Evolutionary conservation across 1,284 basidiomycete genomes (phyloP), one percentile per base, ranked within the genome.

Genomic region (Apiotrichum akiyoshidainum): DNA sequence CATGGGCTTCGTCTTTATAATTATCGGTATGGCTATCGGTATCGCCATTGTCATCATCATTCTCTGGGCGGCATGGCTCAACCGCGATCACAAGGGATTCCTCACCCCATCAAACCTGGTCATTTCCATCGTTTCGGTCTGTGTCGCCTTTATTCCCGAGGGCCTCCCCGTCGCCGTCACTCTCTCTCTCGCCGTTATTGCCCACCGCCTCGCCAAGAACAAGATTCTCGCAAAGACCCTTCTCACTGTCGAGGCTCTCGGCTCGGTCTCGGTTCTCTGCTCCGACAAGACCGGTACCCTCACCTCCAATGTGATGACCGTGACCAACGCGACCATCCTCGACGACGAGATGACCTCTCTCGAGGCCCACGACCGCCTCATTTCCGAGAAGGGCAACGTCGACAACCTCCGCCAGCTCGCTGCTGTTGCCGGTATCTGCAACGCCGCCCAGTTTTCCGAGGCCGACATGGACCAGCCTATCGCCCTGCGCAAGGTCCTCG

Each of bases 141-240:
- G 80, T 66, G 85, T 87, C 33, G 81, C 84, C n/a, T 83, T 83
- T 66, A 82, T 85, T 62, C 83, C 83, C 2, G 81, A 81, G 69
- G 84, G 84, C 60, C 76, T 85, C 12, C 82, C 82, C 10, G 71
- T 81, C 22, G 75, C 77, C 26, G 80, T 83, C 42, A 81, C 82
- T 0, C 70, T 80, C 31, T 80, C 71, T 5, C 64, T 75, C 19
- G 61, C 69, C 4, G 71, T 75, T 37, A 79, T 85, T 17, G 85
- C 85, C 11, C 76, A 81, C 52, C 81, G 80, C 8, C 78, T 85
- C 52, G 78, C 80, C 59, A 81, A 82, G 58, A 80, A 83, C 65
- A 83, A 84, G 68, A 82, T 87, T 14, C 75, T 86, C 2, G 83
- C 83, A 65, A 86, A 86, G 66, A 81, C 81, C 59, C 77, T 86